Evolutionary conservation across 108 stramenopile genomes (phyloP).

Genomic region (Epithemia pelagica): DNA sequence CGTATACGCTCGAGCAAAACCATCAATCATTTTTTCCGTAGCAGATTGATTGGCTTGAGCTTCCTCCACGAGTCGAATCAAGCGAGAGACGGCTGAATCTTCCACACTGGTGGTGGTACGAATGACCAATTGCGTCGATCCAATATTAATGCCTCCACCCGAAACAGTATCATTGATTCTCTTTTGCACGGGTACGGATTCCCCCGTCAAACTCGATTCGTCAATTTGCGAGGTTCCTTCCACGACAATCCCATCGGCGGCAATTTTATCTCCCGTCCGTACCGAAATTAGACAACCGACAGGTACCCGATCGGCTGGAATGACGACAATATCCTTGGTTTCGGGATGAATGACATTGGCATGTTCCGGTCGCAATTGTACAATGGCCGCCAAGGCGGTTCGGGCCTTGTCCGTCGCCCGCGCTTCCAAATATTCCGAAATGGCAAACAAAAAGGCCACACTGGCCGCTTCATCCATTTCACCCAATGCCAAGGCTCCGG

Average conservation of each 20-base stretch:
- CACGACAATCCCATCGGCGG: slow-evolving; percentile 87
- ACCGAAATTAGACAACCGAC: slow-evolving; percentile 79
- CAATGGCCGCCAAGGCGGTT: slow-evolving; percentile 58
- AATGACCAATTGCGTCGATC: slow-evolving; percentile 58
- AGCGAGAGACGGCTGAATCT: slow-evolving; percentile 70
- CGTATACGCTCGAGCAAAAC: slow-evolving; percentile 83
- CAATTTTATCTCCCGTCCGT: slow-evolving; percentile 88
- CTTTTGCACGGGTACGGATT: slow-evolving; percentile 73
- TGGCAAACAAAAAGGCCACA: slow-evolving; percentile 76
- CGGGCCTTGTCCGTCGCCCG: slow-evolving; percentile 67
- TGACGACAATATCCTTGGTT: slow-evolving; percentile 43
- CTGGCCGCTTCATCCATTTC: slow-evolving; percentile 85
- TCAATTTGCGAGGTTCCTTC: slow-evolving; percentile 81
- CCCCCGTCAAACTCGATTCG: slow-evolving; percentile 91
- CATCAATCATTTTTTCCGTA: slow-evolving; percentile 84
- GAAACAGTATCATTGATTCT: slow-evolving; percentile 49
- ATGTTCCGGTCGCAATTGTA: slow-evolving; percentile 71
- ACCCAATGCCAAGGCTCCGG: slow-evolving; percentile 68
- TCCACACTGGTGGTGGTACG: slow-evolving; percentile 63
- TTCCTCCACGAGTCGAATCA: slow-evolving; percentile 77
- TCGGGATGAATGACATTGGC: slow-evolving; percentile 67
- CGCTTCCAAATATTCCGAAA: slow-evolving; percentile 76
- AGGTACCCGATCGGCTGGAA: slow-evolving; percentile 62
- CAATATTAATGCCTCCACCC: slow-evolving; percentile 82
- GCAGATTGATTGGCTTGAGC: slow-evolving; percentile 77